A percentile compares a stretch with the other conserved stretches of the same genome.
Evolutionary conservation across 1,139 yeast genomes (phyloP).

Genomic region (Ashbya aceris): DNA sequence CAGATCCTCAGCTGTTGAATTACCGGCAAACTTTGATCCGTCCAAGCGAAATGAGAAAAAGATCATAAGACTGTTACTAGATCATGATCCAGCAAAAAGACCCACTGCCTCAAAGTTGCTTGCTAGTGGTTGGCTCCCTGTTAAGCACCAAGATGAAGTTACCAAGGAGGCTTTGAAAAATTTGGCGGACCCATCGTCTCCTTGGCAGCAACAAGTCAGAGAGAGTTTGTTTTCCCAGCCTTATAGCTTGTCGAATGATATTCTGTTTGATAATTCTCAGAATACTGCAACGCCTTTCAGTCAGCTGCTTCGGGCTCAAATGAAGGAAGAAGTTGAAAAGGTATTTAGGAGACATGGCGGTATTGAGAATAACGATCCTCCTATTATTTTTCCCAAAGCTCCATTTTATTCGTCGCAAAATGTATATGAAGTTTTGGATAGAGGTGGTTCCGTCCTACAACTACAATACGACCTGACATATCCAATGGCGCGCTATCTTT

Average conservation of each 20-base stretch:
- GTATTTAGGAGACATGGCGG: conserved; percentile 83
- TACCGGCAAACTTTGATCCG: conserved; percentile 56
- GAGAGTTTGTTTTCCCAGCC: conserved; percentile 78
- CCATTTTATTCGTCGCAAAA: conserved; percentile 55
- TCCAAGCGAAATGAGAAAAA: conserved; percentile 50
- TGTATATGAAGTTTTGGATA: conserved; percentile 74
- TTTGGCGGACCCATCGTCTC: conserved; percentile 80
- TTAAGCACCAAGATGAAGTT: conserved; percentile 81
- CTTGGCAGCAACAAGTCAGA: conserved; percentile 90
- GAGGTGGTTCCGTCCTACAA: conserved; percentile 78
- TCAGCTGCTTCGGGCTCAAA: conserved; percentile 33
- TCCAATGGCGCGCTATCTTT: conserved; percentile 79
- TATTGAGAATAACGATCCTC: conserved; percentile 53
- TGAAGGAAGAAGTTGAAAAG: conserved; percentile 46
- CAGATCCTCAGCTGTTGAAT: conserved; percentile 47
- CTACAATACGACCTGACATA: conserved; percentile 81
- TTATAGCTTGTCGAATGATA: conserved; percentile 70
- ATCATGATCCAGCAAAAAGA: conserved; percentile 68
- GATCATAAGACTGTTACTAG: conserved; percentile 55
- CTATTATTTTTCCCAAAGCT: conserved; percentile 70
- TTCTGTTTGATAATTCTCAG: conserved; percentile 55
- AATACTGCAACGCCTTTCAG: conserved; percentile 28
- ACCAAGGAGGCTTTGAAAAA: conserved; percentile 82
- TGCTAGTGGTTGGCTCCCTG: conserved; percentile 76
- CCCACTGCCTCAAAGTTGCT: conserved; percentile 73